These are phyloP conservation scores for Cytospora piceae DNA, from an alignment of 2,329 filamentous ascomycete species.

Conservation along the genomic window DNA sequence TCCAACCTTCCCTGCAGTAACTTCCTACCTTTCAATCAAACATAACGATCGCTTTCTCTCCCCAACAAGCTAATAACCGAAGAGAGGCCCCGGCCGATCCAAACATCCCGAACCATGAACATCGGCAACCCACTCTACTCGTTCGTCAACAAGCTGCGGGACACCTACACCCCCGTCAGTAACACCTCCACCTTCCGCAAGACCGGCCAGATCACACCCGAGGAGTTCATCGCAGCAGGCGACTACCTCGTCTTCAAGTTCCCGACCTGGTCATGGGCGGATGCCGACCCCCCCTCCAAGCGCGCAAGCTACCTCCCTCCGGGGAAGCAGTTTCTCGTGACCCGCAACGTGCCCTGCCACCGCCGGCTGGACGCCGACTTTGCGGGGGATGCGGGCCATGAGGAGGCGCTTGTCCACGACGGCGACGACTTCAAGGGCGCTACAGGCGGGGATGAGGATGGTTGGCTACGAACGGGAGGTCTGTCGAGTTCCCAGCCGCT, in stretches of 20 bases:
- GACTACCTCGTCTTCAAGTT: slow-evolving; percentile 99
- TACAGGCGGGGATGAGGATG: slow-evolving; percentile 71
- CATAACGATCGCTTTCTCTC: neutral
- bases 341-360: slow-evolving; percentile 91
- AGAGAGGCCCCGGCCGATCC: slow-evolving; percentile 21
- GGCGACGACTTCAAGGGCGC: slow-evolving; percentile 64
- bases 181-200: slow-evolving; percentile 92
- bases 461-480: slow-evolving; percentile 89
- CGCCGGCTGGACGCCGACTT: slow-evolving; percentile 92
- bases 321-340: slow-evolving; percentile 94
- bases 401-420: slow-evolving; percentile 84
- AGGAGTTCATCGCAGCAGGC: slow-evolving; percentile 93
- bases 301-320: slow-evolving; percentile 80
- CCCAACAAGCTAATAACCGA: slow-evolving; percentile 2
- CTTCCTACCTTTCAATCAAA: neutral
- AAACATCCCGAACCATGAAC: slow-evolving; percentile 64
- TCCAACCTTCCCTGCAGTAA: neutral
- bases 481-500: slow-evolving; percentile 75
- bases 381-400: slow-evolving; percentile 81
- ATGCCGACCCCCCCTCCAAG: slow-evolving; percentile 79
- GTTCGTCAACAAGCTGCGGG: slow-evolving; percentile 87
- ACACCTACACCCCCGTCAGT: slow-evolving; percentile 85
- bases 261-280: slow-evolving; percentile 95
- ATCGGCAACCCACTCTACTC: slow-evolving; percentile 71
- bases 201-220: slow-evolving; percentile 94